phyloP scores from a whole-genome alignment of 768 basidiomycete genomes.

The Mycena filopes region DNA sequence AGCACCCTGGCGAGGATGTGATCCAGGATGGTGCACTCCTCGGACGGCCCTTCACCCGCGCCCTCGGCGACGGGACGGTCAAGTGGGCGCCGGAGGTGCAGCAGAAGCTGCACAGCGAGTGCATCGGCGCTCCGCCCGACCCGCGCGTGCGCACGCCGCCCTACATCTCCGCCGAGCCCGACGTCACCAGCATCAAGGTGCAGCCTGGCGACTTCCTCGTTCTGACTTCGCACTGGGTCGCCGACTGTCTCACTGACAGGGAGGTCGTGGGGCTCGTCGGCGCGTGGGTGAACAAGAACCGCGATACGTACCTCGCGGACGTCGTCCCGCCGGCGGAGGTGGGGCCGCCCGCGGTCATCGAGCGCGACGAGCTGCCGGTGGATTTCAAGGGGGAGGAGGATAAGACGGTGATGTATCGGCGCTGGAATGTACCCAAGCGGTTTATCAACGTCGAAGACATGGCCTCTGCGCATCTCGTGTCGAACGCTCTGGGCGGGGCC shows the following conservation, averaged over 20 bases:
- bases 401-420: constrained; percentile 39
- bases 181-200: constrained; percentile 55
- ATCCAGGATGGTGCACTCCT: constrained; percentile 44
- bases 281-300: constrained; percentile 51
- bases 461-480: constrained; percentile 49
- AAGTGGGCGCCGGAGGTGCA: constrained; percentile 57
- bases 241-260: constrained; percentile 63
- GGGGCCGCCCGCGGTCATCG: constrained; percentile 27
- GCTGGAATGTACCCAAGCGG: constrained; percentile 42
- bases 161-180: constrained; percentile 63
- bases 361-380: constrained; percentile 27
- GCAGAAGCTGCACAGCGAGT: constrained; percentile 45
- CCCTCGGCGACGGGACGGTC: constrained; percentile 54
- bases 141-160: constrained; percentile 52
- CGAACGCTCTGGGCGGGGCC: constrained; percentile 54
- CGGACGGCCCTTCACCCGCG: constrained; percentile 48
- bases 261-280: constrained; percentile 67
- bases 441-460: constrained; percentile 45
- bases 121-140: constrained; percentile 45
- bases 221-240: constrained; percentile 63
- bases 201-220: constrained; percentile 64
- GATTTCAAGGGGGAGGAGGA: constrained; percentile 31
- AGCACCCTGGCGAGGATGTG: constrained; percentile 44
- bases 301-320: background rate
- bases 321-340: constrained; percentile 9